phyloP scores from a whole-genome alignment of 1,284 basidiomycete genomes.

The Tylopilus sp. region DNA sequence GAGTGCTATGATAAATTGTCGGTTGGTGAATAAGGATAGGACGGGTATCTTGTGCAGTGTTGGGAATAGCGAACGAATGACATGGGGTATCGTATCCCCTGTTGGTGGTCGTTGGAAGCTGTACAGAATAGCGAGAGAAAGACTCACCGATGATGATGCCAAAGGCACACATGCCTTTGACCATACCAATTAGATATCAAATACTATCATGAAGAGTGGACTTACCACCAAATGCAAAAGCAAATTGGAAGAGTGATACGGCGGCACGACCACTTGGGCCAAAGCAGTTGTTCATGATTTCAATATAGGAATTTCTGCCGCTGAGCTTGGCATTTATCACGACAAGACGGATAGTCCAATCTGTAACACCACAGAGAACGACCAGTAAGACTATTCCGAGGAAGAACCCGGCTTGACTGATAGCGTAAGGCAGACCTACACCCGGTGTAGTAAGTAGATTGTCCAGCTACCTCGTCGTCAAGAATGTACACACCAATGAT shows the following conservation, averaged over 20 bases:
- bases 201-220: conserved; percentile 13
- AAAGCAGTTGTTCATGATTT: conserved; percentile 95
- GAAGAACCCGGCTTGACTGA: conserved; percentile 91
- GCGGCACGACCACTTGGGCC: conserved; percentile 85
- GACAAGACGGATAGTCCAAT: conserved; percentile 98
- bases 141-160: conserved; percentile 81
- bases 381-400: conserved; percentile 82
- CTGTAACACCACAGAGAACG: conserved; percentile 81
- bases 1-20: conserved; percentile 84
- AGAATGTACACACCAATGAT: conserved; percentile 70
- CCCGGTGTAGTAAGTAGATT: conserved; percentile 4
- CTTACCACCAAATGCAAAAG: conserved; percentile 93
- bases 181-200: conserved; percentile 3
- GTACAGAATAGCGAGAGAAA: conserved; percentile 36
- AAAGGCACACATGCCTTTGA: conserved; percentile 89
- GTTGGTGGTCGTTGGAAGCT: conserved; percentile 5
- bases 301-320: conserved; percentile 91
- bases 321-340: conserved; percentile 95
- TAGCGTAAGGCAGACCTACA: conserved; percentile 85
- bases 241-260: conserved; percentile 96
- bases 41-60: conserved; percentile 67
- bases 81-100: conserved; percentile 96
- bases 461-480: neutral
- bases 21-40: conserved; percentile 76
- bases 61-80: conserved; percentile 87